Conservation (phyloP, 208 protist species). For the Acanthamoeba culbertsoni region DNA sequence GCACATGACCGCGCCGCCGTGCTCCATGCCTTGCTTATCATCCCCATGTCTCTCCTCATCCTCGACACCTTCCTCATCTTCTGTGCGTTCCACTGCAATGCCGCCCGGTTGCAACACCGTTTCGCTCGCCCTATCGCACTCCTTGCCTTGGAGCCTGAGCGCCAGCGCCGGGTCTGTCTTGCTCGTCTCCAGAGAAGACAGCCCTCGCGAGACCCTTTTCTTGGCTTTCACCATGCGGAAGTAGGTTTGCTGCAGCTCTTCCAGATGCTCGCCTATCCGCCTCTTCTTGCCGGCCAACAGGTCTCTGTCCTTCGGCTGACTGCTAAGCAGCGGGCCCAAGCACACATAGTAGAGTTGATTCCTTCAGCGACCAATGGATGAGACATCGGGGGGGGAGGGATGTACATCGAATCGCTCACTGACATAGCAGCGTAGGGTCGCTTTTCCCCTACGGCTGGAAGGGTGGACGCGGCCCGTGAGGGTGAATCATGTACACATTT, state of each 20-base stretch:
- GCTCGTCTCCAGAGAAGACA: not conserved
- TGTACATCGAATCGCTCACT: not conserved
- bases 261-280: not conserved
- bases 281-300: not conserved
- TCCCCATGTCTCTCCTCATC: too few species aligned
- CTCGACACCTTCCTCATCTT: too few species aligned
- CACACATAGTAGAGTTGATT: too few species aligned
- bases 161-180: too few species aligned
- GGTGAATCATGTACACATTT: not conserved
- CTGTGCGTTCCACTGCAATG: not conserved
- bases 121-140: not conserved
- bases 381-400: not conserved
- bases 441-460: not conserved
- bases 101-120: not conserved
- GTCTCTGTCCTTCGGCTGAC: not conserved
- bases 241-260: conserved; percentile 52
- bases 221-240: not conserved
- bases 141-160: not conserved
- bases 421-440: not conserved
- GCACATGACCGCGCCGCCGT: not conserved
- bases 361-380: too few species aligned
- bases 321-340: too few species aligned
- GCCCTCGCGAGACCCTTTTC: not conserved
- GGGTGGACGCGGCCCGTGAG: not conserved
- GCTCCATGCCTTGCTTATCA: not conserved